Evolutionary conservation across 2,329 filamentous ascomycete species (phyloP).

Genomic region (Furcasterigmium furcatum): DNA sequence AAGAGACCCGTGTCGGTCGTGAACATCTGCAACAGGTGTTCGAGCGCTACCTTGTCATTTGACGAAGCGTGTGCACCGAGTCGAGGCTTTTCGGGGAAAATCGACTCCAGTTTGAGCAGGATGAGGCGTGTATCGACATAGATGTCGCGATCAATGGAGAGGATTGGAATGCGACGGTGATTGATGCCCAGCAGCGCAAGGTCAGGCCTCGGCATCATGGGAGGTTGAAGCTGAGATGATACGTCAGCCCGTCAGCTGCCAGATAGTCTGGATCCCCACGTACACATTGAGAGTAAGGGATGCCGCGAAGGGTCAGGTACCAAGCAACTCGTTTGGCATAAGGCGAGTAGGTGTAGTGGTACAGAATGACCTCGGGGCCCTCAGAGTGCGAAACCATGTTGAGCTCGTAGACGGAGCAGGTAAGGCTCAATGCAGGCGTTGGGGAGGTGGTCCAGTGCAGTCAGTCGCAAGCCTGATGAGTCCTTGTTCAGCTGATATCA

Average conservation of each 20-base stretch:
- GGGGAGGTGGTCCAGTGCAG: too few relatives aligned
- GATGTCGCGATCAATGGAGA: slow-evolving; percentile 63
- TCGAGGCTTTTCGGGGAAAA: slow-evolving; percentile 41
- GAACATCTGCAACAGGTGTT: slow-evolving; percentile 53
- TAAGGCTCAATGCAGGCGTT: too few relatives aligned
- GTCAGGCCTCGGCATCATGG: slow-evolving; percentile 64
- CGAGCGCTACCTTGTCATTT: slow-evolving; percentile 39
- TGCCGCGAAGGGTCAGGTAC: slow-evolving; percentile 65
- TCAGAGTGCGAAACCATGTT: slow-evolving; percentile 6
- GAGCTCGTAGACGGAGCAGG: too few relatives aligned
- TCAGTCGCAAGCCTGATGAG: too few relatives aligned
- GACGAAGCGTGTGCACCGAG: slow-evolving; percentile 26
- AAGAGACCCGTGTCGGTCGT: slow-evolving; percentile 58
- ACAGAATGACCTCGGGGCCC: slow-evolving; percentile 46
- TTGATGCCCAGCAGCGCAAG: slow-evolving; percentile 56
- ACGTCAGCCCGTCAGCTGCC: slow-evolving; percentile 1
- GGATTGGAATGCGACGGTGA: slow-evolving; percentile 67
- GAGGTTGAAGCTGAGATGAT: slow-evolving; percentile 57
- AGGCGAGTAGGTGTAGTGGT: slow-evolving; percentile 64
- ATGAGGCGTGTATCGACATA: slow-evolving; percentile 71
- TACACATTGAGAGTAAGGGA: slow-evolving; percentile 67
- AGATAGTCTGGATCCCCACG: slow-evolving; percentile 5
- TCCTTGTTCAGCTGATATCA: too few relatives aligned
- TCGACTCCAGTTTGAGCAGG: slow-evolving; percentile 57
- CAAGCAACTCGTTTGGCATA: slow-evolving; percentile 62